A percentile compares a stretch with the other conserved stretches of the same genome.
Evolutionary conservation across 495 filamentous ascomycete species (phyloP).

Genomic region (Parachaetomium inaequale): DNA sequence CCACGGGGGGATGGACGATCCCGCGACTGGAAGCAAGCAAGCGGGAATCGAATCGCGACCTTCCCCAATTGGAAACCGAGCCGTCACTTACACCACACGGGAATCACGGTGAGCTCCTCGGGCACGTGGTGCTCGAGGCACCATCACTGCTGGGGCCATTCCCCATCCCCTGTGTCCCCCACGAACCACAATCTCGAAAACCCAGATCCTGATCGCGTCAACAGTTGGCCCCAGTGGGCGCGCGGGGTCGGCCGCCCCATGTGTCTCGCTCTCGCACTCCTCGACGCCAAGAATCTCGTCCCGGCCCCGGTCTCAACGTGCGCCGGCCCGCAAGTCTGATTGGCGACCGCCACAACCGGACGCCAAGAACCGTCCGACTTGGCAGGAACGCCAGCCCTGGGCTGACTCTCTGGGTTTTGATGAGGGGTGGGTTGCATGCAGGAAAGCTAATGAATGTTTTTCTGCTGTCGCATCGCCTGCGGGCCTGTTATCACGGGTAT

Average conservation of each 20-base stretch:
- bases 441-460: not conserved
- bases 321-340: constrained; percentile 9
- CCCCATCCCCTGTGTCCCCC: not conserved
- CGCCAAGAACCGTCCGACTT: not conserved
- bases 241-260: not conserved
- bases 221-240: not conserved
- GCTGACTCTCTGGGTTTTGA: not conserved
- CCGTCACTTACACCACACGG: constrained; percentile 8
- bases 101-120: constrained; percentile 1
- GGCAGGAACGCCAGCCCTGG: not conserved
- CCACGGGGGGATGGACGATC: not conserved
- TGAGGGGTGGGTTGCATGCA: not conserved
- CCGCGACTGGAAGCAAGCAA: not conserved
- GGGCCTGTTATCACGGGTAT: not conserved
- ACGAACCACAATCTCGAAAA: not conserved
- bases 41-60: not conserved
- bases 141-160: not conserved
- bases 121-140: constrained; percentile 5
- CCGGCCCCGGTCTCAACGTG: not conserved
- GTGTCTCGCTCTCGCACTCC: not conserved
- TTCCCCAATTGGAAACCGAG: constrained; percentile 11
- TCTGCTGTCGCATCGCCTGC: not conserved
- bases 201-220: not conserved
- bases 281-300: not conserved
- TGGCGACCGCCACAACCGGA: constrained; percentile 11